Conservation (phyloP, 2,329 filamentous ascomycete species). For the Ascomycota sp. region DNA sequence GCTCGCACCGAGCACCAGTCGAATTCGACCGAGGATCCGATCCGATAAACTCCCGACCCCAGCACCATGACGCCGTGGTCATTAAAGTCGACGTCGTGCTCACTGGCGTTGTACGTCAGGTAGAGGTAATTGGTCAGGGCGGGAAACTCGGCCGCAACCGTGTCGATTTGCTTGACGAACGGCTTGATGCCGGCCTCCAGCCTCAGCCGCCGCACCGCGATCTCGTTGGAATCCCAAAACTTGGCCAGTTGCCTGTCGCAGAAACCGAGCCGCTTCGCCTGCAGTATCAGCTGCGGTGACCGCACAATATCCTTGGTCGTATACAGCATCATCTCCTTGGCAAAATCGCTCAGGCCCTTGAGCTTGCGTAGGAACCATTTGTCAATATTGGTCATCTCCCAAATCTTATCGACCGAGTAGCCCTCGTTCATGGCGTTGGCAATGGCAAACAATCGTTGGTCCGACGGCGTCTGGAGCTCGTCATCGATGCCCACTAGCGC, state of each 20-base stretch:
- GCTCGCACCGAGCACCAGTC: constrained; percentile 97
- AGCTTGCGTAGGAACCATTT: constrained; percentile 94
- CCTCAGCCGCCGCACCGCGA: constrained; percentile 66
- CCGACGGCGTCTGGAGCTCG: constrained; percentile 90
- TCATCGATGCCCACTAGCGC: constrained; percentile 91
- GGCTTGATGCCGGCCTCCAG: constrained; percentile 75
- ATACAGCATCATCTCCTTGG: constrained; percentile 54
- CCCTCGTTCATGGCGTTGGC: constrained; percentile 93
- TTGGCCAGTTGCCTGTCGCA: constrained; percentile 82
- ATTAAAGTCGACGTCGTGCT: constrained; percentile 65
- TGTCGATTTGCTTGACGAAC: constrained; percentile 95
- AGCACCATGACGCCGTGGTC: constrained; percentile 93
- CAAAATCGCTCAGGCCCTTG: constrained; percentile 78
- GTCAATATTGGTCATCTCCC: constrained; percentile 95
- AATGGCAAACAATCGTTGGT: constrained; percentile 92
- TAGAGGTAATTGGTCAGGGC: constrained; percentile 92
- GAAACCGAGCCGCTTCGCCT: constrained; percentile 88
- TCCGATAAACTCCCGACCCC: constrained; percentile 88
- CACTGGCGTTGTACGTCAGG: constrained; percentile 79
- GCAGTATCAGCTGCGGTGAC: constrained; percentile 45
- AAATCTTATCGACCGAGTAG: constrained; percentile 90
- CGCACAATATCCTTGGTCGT: constrained; percentile 42
- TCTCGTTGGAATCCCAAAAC: constrained; percentile 87
- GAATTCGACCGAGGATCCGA: constrained; percentile 94
- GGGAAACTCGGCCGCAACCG: constrained; percentile 91